Evolutionary conservation across 768 basidiomycete species (phyloP).

Genomic region (Cystofilobasidium macerans): DNA sequence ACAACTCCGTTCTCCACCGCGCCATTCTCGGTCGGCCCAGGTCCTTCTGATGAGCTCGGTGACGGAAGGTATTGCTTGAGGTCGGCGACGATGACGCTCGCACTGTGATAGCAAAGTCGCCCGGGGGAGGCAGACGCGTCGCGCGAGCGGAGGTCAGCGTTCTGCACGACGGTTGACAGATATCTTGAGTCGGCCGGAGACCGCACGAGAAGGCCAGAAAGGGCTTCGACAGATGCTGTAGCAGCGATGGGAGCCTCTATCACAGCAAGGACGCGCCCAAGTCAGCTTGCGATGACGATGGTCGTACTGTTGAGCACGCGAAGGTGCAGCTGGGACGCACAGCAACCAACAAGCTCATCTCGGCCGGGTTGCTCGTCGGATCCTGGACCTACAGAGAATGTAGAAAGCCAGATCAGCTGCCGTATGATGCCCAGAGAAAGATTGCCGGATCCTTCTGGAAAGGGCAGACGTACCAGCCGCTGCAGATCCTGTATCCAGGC

Average conservation of each 20-base stretch:
- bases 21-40: not conserved
- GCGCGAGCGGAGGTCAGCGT: not conserved
- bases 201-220: conserved; percentile 5
- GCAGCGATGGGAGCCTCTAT: not conserved
- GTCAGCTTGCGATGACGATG: not conserved
- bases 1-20: not conserved
- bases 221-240: conserved; percentile 1
- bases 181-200: not conserved
- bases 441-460: no score
- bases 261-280: not conserved
- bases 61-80: not conserved
- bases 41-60: not conserved
- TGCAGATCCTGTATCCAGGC: not conserved
- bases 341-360: not conserved
- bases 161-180: not conserved
- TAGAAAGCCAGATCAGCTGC: no score
- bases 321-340: not conserved
- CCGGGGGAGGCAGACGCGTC: not conserved
- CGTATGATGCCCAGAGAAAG: no score
- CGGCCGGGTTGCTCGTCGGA: not conserved
- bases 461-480: not conserved
- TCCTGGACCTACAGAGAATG: not conserved
- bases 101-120: not conserved
- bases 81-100: conserved; percentile 1
- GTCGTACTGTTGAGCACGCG: not conserved